These are phyloP conservation scores for Phalaenopsis aphrodite DNA, from an alignment of 106 monocot genomes.

Conservation along the genomic window DNA sequence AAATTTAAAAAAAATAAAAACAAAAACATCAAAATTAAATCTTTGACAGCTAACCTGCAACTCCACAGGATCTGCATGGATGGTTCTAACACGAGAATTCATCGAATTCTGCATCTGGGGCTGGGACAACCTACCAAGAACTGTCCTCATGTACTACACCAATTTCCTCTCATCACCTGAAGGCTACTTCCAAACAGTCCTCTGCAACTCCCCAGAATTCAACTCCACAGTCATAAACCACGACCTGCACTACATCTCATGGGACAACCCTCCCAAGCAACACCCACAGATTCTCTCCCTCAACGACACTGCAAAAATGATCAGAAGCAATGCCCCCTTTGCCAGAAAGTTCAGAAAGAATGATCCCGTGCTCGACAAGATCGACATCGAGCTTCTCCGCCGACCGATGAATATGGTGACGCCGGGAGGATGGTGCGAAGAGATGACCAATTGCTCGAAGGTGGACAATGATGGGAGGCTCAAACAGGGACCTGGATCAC, in stretches of 20 bases:
- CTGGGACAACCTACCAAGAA: constrained; percentile 85
- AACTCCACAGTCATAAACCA: constrained; percentile 52
- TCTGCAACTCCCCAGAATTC: constrained; percentile 58
- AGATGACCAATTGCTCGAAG: constrained; percentile 22
- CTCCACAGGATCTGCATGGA: constrained; percentile 69
- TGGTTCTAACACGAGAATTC: constrained; percentile 54
- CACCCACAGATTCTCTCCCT: constrained; percentile 52
- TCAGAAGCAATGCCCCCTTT: constrained; percentile 58
- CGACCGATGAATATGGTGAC: constrained; percentile 17
- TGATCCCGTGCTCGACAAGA: constrained; percentile 45
- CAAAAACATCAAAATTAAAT: too few species aligned
- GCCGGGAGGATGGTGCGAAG: constrained; percentile 61
- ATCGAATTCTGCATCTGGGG: constrained; percentile 76
- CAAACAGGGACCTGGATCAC: constrained; percentile 39
- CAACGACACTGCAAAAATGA: constrained; percentile 36
- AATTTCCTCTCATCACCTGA: constrained; percentile 87
- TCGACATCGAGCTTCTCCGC: constrained; percentile 54
- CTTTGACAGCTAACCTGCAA: too few species aligned
- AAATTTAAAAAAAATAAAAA: too few species aligned
- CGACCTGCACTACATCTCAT: constrained; percentile 72
- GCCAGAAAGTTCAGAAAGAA: constrained; percentile 60
- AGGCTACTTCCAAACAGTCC: constrained; percentile 84
- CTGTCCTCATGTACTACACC: constrained; percentile 88
- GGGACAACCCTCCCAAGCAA: constrained; percentile 80
- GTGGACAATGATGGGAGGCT: constrained; percentile 25